Base-by-base conservation (phyloP, 169 alveolate genomes). In the Plasmodium ovale region DNA sequence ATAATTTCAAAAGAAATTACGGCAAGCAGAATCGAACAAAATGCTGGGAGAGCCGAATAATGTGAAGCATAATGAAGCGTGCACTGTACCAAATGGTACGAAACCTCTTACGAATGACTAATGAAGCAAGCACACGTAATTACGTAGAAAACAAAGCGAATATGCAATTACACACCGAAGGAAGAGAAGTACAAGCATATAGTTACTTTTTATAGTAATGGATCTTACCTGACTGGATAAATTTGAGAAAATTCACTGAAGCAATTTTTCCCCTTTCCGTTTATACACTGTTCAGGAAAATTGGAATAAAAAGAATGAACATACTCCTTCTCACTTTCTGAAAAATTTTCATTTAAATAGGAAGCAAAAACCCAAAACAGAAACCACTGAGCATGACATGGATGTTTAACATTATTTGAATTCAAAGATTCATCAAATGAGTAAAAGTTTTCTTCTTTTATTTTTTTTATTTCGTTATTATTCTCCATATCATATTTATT, bases 321-420 rank as follows among this genome's bases (percentile, higher is more conserved):
- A 68, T 84, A n/a, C 44, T 53, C 60, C 53, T 72, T 56, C 51
- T 84, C 91, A 21, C 37, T 44, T 29, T 84, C 91, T 44, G 73
- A 84, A 59, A 84, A 84, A 6, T 84, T 67, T 67, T 84, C 91
- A 59, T 84, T 84, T 54, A 84, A 67, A 25, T 84, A 84, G 7
- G 91, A 19, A 27, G 91, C 91, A 60, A 51, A 84, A 21, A 84
- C 87, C 91, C 91, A 84, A 69, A 84, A 84, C 49, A 84, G 37
- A 84, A 84, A 84, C 91, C 91, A 84, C 23, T 84, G 91, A 3
- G 74, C 73, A 59, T 84, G 91, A 42, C 91, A 84, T 12, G 91
- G 91, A 37, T 84, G 91, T 33, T 84, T 84, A 37, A 84, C 68
- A 31, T 60, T 54, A 84, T 84, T 84, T 69, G 91, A 84, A 56